phyloP scores from a whole-genome alignment of 257 asterid species.

The Gentiana macrophylla region DNA sequence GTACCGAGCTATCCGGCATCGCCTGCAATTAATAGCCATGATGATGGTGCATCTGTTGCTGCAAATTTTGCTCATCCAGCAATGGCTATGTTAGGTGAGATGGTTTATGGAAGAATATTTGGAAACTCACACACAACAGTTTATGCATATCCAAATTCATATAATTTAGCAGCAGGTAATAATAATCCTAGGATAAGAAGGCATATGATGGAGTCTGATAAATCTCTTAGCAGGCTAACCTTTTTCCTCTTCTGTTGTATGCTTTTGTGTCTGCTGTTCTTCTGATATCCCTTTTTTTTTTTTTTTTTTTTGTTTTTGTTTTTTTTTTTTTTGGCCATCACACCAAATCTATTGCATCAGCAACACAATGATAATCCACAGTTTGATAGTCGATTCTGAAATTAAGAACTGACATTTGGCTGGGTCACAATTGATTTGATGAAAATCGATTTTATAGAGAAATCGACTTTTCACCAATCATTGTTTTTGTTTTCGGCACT shows the following conservation, averaged over 20 bases:
- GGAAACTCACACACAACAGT: conserved; percentile 39
- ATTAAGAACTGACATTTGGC: too few species aligned
- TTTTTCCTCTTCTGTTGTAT: conserved; percentile 4
- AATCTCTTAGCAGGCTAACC: background rate
- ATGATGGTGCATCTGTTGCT: conserved; percentile 13
- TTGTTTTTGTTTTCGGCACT: too few species aligned
- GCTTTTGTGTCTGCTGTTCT: background rate
- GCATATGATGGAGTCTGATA: conserved; percentile 1
- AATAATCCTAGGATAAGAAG: conserved; percentile 34
- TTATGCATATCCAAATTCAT: conserved; percentile 43
- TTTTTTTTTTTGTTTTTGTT: too few species aligned
- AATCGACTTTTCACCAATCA: too few species aligned
- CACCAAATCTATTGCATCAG: too few species aligned
- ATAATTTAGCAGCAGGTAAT: conserved; percentile 22
- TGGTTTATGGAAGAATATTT: conserved; percentile 41
- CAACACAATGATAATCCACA: too few species aligned
- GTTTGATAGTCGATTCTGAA: too few species aligned
- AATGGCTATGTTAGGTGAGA: conserved; percentile 53
- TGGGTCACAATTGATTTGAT: too few species aligned
- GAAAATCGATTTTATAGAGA: too few species aligned
- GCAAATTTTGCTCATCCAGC: conserved; percentile 21
- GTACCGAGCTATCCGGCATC: conserved; percentile 5
- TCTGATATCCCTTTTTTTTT: background rate
- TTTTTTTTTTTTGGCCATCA: too few species aligned
- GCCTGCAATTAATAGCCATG: conserved; percentile 6